Conservation (phyloP, 2,329 filamentous ascomycete genomes). For the Fusarium liriodendri region DNA sequence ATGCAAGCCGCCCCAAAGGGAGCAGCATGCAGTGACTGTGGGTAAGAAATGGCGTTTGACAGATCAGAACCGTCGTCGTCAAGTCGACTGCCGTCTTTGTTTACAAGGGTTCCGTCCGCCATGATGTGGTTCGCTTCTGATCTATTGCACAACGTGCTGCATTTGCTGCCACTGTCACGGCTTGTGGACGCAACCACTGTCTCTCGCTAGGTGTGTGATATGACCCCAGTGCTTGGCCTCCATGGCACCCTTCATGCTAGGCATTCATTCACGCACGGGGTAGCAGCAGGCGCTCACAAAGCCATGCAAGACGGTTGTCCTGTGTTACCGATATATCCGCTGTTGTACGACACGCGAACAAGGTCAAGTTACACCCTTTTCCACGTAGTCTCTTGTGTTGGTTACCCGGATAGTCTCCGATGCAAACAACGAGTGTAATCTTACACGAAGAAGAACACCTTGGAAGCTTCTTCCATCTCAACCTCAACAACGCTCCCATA, state of each 20-base stretch:
- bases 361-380: not conserved
- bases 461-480: not conserved
- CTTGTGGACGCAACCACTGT: slow-evolving; percentile 5
- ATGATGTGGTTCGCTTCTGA: slow-evolving; percentile 29
- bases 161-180: slow-evolving; percentile 1
- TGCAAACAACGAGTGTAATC: not conserved
- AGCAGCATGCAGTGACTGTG: slow-evolving; percentile 24
- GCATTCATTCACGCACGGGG: slow-evolving; percentile 9
- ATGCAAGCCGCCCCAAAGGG: slow-evolving; percentile 15
- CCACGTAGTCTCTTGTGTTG: not conserved
- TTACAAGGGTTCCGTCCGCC: slow-evolving; percentile 9
- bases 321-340: slow-evolving; percentile 5
- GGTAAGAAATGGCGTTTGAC: slow-evolving; percentile 26
- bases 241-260: slow-evolving; percentile 2
- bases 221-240: slow-evolving; percentile 8
- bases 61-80: slow-evolving; percentile 28
- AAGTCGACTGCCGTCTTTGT: slow-evolving; percentile 16
- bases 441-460: not conserved
- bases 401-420: not conserved
- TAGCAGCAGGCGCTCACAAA: slow-evolving; percentile 21
- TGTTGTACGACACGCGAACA: not conserved
- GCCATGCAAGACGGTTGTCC: slow-evolving; percentile 27
- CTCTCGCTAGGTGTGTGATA: slow-evolving; percentile 3
- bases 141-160: slow-evolving; percentile 14
- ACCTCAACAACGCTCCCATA: not conserved